These are phyloP conservation scores for Multifurca ochricompacta DNA, from an alignment of 768 basidiomycete genomes.

Conservation along the genomic window DNA sequence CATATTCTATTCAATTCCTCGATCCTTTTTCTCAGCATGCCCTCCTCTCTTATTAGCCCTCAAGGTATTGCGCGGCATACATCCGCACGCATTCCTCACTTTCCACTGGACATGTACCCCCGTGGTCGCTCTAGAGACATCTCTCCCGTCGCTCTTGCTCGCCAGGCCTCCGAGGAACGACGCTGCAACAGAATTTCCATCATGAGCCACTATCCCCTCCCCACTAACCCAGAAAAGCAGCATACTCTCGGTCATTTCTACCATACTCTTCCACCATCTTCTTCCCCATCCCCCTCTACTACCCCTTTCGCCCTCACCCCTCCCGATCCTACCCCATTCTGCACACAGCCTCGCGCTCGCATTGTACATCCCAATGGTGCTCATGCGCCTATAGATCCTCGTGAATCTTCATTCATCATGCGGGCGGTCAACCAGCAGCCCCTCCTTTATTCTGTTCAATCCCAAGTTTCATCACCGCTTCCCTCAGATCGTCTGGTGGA, in stretches of 20 bases:
- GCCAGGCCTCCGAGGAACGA: constrained; percentile 22
- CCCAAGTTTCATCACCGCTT: background rate
- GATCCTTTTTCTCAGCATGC: background rate
- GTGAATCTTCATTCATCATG: background rate
- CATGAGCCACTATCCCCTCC: constrained; percentile 12
- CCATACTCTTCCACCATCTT: constrained; percentile 2
- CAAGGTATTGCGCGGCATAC: background rate
- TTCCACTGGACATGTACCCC: constrained; percentile 6
- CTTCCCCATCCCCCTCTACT: constrained; percentile 8
- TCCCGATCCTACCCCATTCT: constrained; percentile 13
- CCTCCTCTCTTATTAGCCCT: background rate
- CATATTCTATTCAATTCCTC: background rate
- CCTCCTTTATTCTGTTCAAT: constrained; percentile 1
- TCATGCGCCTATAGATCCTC: constrained; percentile 16
- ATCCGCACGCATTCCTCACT: background rate
- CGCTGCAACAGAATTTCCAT: constrained; percentile 1
- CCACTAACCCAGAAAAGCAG: constrained; percentile 14
- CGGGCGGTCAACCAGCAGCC: constrained; percentile 2
- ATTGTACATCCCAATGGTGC: background rate
- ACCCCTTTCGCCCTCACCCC: constrained; percentile 14
- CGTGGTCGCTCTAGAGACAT: constrained; percentile 20
- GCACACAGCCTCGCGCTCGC: background rate
- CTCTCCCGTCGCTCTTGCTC: constrained; percentile 20
- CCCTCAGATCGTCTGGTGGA: background rate
- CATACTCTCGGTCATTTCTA: background rate